Base-by-base conservation (phyloP, 148 eudicot genomes). In the Talinum fruticosum region DNA sequence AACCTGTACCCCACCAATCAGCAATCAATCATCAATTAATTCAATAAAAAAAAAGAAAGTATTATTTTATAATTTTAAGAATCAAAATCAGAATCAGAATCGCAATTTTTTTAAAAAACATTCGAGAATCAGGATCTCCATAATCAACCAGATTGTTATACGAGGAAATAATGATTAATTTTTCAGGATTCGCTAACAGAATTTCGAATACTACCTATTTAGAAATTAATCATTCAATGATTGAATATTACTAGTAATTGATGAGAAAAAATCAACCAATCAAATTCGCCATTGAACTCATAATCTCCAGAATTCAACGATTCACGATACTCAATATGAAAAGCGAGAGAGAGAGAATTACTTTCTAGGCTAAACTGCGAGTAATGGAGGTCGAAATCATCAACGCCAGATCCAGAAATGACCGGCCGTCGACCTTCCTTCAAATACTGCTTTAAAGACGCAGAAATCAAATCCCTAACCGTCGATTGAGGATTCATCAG, bases 281-380 rank as follows among this genome's bases (percentile, higher is more conserved):
- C n/a, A n/a, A n/a, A n/a, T n/a, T n/a, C n/a, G n/a, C n/a, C n/a
- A n/a, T n/a, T n/a, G n/a, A n/a, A n/a, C n/a, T 41, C 7, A 10
- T 1, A 41, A 41, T 8, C 47, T 41, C 47, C 0, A 41, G 47
- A 41, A 41, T 41, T 41, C 47, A 41, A 14, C 47, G 47, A 41
- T 41, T 41, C 47, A 41, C 12, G 14, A 7, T 8, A 8, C 8
- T 14, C 0, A 41, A 41, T 41, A 41, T 12, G 24, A 8, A 72
- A 8, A 45, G 45, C 21, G 15, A 47, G 36, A 15, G 35, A 32
- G 41, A 47, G 59, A 66, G 44, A 28, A 41, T 21, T 26, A 66
- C 97, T 86, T 83, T 91, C 89, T 65, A 93, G 88, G 86, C 90
- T 93, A 84, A 93, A 93, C 73, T 91, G 96, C 0, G 93, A 93